Base-by-base conservation (phyloP, 441 rosid species). In the Pelargonium citronellum region DNA sequence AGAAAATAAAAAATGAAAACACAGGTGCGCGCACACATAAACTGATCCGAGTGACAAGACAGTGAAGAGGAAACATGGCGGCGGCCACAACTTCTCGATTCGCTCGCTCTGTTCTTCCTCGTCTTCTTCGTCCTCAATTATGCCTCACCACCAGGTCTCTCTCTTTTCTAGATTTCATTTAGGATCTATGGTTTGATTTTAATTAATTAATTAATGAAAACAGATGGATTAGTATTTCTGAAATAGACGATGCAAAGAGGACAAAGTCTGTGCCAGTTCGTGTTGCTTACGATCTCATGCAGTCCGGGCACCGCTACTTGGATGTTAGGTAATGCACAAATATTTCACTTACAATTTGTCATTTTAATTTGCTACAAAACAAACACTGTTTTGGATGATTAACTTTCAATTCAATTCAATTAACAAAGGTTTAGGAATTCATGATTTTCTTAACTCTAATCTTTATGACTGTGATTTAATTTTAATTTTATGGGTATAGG, bases 301-400 rank as follows among this genome's bases (percentile, higher is more conserved):
- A 71, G 12, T 64, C 53, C 24, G 84, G 82, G 20, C 80, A 78
- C 34, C 67, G n/a, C 11, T 81, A 81, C 41, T 62, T 81, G 73
- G 84, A 81, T 15, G 82, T 81, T 69, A 79, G 82, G 84, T 78
- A 70, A 0, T 11, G 17, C 2, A 2, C 1, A 37, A 34, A 5
- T 44, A 16, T 60, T 34, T 41, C 37, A 9, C 7, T 1, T 13
- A 16, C 6, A 8, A 6, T 24, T 24, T 24, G 27, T 24, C 27
- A 24, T 24, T 24, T 24, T 24, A 24, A 24, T 24, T 24, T 24
- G 27, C 27, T 24, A 24, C 27, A 24, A 2, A 24, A 24, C 27
- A 0, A 24, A 24, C 27, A 24, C 27, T 24, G 27, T 24, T 24
- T 24, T 24, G 27, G 27, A 24, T 24, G 27, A 24, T 24, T 24